phyloP scores from a whole-genome alignment of 2,329 filamentous ascomycete species.

The Fusarium cyanostomum region DNA sequence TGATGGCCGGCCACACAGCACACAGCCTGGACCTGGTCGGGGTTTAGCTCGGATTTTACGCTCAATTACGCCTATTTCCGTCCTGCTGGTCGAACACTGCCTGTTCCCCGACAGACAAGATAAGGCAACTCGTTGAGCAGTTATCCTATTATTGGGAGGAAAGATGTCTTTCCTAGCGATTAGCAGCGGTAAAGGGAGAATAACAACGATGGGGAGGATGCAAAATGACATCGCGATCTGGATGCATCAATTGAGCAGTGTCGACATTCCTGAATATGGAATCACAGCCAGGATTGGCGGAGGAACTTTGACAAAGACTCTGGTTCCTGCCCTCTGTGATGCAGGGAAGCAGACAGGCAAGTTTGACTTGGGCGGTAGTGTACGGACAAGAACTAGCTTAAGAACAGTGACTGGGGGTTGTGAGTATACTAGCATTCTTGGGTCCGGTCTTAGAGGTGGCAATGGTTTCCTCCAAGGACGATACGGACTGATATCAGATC shows the following conservation, averaged over 20 bases:
- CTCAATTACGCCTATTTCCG: slow-evolving; percentile 26
- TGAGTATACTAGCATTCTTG: slow-evolving; percentile 60
- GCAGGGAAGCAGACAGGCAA: not conserved
- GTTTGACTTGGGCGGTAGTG: not conserved
- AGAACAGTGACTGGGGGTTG: slow-evolving; percentile 58
- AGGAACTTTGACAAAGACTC: not conserved
- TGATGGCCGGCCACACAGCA: not conserved
- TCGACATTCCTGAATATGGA: not conserved
- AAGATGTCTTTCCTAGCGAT: not conserved
- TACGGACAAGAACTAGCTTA: too few relatives aligned
- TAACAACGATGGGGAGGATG: not conserved
- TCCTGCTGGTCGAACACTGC: too few relatives aligned
- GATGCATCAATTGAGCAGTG: not conserved
- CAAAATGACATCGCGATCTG: not conserved
- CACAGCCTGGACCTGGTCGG: not conserved
- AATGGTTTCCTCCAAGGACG: slow-evolving; percentile 64
- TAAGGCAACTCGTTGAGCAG: too few relatives aligned
- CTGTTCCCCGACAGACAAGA: too few relatives aligned
- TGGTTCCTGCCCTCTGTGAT: not conserved
- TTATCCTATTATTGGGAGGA: too few relatives aligned
- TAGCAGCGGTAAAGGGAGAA: not conserved
- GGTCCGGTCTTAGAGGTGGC: slow-evolving; percentile 65
- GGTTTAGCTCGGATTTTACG: slow-evolving; percentile 4
- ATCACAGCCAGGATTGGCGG: not conserved
- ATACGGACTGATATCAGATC: slow-evolving; percentile 63